Evolutionary conservation across 2,329 filamentous ascomycete genomes (phyloP).

Genomic region (Paracoccidioides lutzii): DNA sequence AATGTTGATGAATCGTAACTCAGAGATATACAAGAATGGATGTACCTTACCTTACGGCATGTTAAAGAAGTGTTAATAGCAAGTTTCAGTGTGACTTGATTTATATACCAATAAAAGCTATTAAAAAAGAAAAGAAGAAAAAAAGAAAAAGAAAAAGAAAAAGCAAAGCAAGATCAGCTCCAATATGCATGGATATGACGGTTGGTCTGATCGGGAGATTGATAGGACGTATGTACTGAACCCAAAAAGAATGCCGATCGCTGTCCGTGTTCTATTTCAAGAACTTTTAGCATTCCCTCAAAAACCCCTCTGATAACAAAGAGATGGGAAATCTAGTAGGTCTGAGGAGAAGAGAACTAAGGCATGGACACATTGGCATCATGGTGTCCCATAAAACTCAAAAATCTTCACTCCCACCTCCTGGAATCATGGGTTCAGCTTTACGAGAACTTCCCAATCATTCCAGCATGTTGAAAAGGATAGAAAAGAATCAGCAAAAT

Average conservation of each 20-base stretch:
- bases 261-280: background rate
- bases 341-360: background rate
- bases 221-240: background rate
- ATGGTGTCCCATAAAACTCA: background rate
- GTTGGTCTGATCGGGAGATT: background rate
- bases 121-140: background rate
- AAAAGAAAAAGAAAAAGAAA: too few relatives aligned
- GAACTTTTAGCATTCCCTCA: background rate
- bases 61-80: background rate
- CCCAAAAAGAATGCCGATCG: background rate
- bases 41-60: background rate
- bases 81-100: background rate
- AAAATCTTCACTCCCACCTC: too few relatives aligned
- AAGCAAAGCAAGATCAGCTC: background rate
- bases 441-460: too few relatives aligned
- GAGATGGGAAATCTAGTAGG: background rate
- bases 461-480: background rate
- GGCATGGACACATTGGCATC: background rate
- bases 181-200: background rate
- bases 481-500: background rate
- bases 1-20: too few relatives aligned
- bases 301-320: background rate
- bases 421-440: too few relatives aligned
- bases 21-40: too few relatives aligned
- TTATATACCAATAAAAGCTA: background rate